phyloP scores from a whole-genome alignment of 2,329 filamentous ascomycete genomes.

The Colletotrichum lindemuthianum region DNA sequence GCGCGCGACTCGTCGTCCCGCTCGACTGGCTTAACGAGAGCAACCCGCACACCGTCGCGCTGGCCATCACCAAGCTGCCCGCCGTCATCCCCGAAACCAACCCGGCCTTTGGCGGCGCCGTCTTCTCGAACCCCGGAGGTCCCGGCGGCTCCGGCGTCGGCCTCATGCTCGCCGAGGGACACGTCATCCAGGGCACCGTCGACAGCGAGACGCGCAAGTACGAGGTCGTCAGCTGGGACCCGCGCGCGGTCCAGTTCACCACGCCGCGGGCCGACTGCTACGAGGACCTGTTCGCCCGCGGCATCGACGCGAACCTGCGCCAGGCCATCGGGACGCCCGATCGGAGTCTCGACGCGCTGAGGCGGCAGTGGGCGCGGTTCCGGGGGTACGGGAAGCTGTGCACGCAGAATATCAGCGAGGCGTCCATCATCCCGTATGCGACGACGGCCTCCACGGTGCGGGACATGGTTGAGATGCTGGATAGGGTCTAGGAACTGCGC shows the following conservation, averaged over 20 bases:
- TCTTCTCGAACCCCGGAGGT: constrained; percentile 57
- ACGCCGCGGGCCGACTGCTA: constrained; percentile 53
- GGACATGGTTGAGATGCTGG: constrained; percentile 57
- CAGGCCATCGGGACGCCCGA: constrained; percentile 44
- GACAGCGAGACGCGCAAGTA: constrained; percentile 48
- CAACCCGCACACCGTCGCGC: constrained; percentile 44
- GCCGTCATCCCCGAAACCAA: constrained; percentile 50
- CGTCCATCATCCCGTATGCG: constrained; percentile 46
- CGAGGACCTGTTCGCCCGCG: constrained; percentile 43
- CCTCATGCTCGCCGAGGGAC: constrained; percentile 41
- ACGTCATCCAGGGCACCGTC: constrained; percentile 25
- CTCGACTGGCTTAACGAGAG: constrained; percentile 50
- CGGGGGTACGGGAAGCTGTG: constrained; percentile 45
- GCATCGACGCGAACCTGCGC: constrained; percentile 43
- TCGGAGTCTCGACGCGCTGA: constrained; percentile 19
- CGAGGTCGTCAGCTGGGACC: constrained; percentile 56
- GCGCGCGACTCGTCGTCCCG: constrained; percentile 54
- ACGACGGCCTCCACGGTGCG: constrained; percentile 51
- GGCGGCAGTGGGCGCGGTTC: constrained; percentile 21
- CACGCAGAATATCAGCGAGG: constrained; percentile 33
- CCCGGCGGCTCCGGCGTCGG: constrained; percentile 53
- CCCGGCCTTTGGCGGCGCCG: constrained; percentile 52
- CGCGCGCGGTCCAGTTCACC: constrained; percentile 51
- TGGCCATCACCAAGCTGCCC: constrained; percentile 54
- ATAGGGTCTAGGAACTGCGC: constrained; percentile 49